phyloP scores from a whole-genome alignment of 164 flowering plant species.

The Liquidambar formosana region DNA sequence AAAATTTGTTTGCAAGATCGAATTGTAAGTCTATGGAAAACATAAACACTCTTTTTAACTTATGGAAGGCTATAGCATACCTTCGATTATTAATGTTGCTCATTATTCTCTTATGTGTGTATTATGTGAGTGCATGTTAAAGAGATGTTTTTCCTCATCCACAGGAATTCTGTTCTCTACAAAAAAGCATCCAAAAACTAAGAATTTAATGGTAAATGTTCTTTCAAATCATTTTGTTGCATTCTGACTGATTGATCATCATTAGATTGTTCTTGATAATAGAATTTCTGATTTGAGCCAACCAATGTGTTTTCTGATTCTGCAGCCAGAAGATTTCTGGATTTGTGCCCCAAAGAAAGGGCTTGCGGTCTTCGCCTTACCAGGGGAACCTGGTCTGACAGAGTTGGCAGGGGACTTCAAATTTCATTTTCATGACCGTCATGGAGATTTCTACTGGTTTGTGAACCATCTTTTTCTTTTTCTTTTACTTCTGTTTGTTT shows the following conservation, averaged over 20 bases:
- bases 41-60: no score
- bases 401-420: slow-evolving; percentile 95
- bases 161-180: slow-evolving; percentile 86
- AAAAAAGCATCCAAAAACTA: slow-evolving; percentile 86
- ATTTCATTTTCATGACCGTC: slow-evolving; percentile 89
- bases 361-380: slow-evolving; percentile 89
- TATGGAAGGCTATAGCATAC: no score
- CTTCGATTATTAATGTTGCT: no score
- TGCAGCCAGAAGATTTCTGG: slow-evolving; percentile 98
- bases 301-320: not conserved
- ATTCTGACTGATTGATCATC: not conserved
- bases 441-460: slow-evolving; percentile 97
- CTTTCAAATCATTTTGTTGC: not conserved
- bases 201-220: slow-evolving; percentile 66
- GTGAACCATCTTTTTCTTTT: slow-evolving; percentile 14
- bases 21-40: no score
- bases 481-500: no score
- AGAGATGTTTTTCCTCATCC: not conserved
- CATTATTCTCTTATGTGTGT: not conserved
- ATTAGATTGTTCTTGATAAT: not conserved
- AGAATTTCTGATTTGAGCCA: not conserved
- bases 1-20: no score
- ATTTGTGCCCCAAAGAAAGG: slow-evolving; percentile 86
- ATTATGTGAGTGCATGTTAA: not conserved
- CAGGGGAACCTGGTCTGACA: slow-evolving; percentile 95